These are phyloP conservation scores for Cerioporus squamosus DNA, from an alignment of 1,284 basidiomycete species.

Conservation along the genomic window DNA sequence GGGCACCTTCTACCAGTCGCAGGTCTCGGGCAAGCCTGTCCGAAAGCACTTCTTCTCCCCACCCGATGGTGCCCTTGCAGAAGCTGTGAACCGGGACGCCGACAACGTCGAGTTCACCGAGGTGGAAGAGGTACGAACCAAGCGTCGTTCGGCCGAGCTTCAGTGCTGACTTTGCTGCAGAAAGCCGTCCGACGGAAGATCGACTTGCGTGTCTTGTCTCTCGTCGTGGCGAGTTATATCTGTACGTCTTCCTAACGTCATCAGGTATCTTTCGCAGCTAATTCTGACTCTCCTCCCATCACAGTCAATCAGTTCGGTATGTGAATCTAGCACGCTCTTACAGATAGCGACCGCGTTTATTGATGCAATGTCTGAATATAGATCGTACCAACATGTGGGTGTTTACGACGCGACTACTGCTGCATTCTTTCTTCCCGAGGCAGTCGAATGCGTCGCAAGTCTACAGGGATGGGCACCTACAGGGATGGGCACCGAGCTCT, in stretches of 20 bases:
- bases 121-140: slow-evolving; percentile 46
- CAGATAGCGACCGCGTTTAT: no score
- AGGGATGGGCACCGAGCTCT: no score
- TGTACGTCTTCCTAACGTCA: slow-evolving; percentile 40
- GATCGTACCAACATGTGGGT: slow-evolving; percentile 60
- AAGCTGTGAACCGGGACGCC: slow-evolving; percentile 56
- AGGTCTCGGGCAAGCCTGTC: slow-evolving; percentile 18
- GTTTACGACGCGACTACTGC: no score
- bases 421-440: no score
- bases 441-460: no score
- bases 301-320: slow-evolving; percentile 61
- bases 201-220: slow-evolving; percentile 48
- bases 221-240: slow-evolving; percentile 52
- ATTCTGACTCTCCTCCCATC: no score
- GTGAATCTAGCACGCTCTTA: not conserved
- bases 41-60: slow-evolving; percentile 49
- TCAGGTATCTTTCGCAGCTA: no score
- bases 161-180: slow-evolving; percentile 26
- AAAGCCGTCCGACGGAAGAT: slow-evolving; percentile 50
- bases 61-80: slow-evolving; percentile 46
- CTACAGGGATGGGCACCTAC: no score
- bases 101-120: slow-evolving; percentile 48
- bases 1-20: slow-evolving; percentile 34
- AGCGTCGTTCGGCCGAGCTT: not conserved
- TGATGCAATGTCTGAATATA: slow-evolving; percentile 14